phyloP scores from a whole-genome alignment of 805 yeast species.

The Kregervanrija pseudodelftensis region DNA sequence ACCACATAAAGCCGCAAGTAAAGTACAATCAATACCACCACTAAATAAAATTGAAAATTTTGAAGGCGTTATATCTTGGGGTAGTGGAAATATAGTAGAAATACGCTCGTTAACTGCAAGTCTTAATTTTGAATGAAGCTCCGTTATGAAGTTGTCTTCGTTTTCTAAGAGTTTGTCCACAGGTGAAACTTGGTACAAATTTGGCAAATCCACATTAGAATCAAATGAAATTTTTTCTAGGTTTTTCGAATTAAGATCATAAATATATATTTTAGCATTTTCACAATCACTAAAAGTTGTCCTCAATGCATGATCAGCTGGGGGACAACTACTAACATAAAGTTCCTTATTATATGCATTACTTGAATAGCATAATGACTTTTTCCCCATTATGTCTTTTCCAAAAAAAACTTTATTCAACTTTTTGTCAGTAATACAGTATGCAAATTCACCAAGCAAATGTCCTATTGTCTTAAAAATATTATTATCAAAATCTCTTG shows the following conservation, averaged over 20 bases:
- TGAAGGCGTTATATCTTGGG: constrained; percentile 22
- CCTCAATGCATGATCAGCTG: constrained; percentile 20
- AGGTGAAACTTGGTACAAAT: neutral
- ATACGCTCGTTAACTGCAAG: constrained; percentile 43
- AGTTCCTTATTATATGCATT: constrained; percentile 27
- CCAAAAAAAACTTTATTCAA: constrained; percentile 57
- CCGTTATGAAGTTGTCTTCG: constrained; percentile 2
- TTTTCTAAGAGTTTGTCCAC: neutral
- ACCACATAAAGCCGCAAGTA: constrained; percentile 54
- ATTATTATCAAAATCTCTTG: constrained; percentile 27
- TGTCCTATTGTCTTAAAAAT: constrained; percentile 34
- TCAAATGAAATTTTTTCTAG: constrained; percentile 9
- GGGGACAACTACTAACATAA: constrained; percentile 42
- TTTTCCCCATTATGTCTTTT: constrained; percentile 74
- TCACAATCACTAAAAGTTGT: constrained; percentile 44
- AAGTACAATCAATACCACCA: constrained; percentile 93
- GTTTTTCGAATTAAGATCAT: constrained; percentile 21
- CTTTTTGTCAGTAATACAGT: constrained; percentile 39
- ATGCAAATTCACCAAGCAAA: constrained; percentile 83
- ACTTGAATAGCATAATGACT: constrained; percentile 53
- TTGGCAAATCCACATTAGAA: neutral
- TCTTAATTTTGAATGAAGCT: constrained; percentile 26
- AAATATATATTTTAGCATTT: constrained; percentile 43
- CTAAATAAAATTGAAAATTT: constrained; percentile 68
- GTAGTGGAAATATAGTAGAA: constrained; percentile 53